Percentiles rank a stretch among this genome's conserved stretches.
phyloP scores from a whole-genome alignment of 2,329 filamentous ascomycete genomes.

The Tetracladium maxilliforme region DNA sequence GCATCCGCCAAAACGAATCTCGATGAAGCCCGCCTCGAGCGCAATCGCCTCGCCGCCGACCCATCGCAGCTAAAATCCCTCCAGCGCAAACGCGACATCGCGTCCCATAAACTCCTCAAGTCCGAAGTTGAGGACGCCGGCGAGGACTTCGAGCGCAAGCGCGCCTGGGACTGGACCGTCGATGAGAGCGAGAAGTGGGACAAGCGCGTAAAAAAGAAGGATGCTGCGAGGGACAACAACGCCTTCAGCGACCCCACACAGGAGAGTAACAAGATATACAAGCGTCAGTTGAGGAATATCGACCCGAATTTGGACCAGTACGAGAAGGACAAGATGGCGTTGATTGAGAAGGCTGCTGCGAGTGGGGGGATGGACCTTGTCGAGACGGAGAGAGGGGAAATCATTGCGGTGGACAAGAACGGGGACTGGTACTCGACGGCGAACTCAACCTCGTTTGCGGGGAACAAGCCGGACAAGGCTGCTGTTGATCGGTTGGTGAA shows the following conservation, averaged over 20 bases:
- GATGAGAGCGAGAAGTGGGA: constrained; percentile 95
- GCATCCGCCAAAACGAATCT: constrained; percentile 59
- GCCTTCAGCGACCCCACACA: constrained; percentile 81
- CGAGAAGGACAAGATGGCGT: constrained; percentile 70
- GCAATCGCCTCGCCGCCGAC: constrained; percentile 64
- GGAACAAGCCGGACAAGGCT: constrained; percentile 77
- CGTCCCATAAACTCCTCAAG: constrained; percentile 85
- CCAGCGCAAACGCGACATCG: constrained; percentile 75
- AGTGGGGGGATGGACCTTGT: constrained; percentile 82
- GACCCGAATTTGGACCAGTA: constrained; percentile 71
- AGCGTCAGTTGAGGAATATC: constrained; percentile 71
- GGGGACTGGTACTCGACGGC: constrained; percentile 84
- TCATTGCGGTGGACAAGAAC: constrained; percentile 85
- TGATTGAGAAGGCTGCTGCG: constrained; percentile 72
- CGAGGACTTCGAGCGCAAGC: constrained; percentile 92
- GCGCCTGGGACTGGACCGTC: constrained; percentile 96
- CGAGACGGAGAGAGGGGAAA: constrained; percentile 86
- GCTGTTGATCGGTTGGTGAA: constrained; percentile 78
- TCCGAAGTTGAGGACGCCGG: constrained; percentile 74
- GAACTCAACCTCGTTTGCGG: constrained; percentile 64
- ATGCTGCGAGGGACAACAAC: constrained; percentile 65
- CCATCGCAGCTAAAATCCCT: constrained; percentile 63
- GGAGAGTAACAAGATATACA: constrained; percentile 86
- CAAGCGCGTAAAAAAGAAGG: constrained; percentile 75
- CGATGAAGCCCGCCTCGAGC: constrained; percentile 72